Evolutionary conservation across 225 moss, liverwort and hornwort species (phyloP).

Genomic region (Polytrichum commune): DNA sequence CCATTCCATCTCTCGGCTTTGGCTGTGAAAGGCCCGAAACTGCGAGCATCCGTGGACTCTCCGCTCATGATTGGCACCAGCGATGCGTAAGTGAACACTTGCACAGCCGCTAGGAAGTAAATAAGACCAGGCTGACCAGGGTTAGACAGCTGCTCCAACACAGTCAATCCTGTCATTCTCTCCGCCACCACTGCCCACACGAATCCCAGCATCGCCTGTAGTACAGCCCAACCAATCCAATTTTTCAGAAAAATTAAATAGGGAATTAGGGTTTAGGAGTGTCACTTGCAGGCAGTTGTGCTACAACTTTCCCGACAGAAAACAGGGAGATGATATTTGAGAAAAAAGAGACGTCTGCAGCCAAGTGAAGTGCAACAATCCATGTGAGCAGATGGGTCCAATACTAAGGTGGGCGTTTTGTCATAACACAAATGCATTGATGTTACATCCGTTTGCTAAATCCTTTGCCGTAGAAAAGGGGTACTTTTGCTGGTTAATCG

Average conservation of each 20-base stretch:
- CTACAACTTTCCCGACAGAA: too few relatives aligned
- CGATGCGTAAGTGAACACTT: conserved; percentile 43
- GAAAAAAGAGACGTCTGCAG: neutral
- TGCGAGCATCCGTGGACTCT: conserved; percentile 43
- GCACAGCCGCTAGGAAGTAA: conserved; percentile 29
- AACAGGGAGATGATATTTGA: too few relatives aligned
- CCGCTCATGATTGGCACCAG: conserved; percentile 47
- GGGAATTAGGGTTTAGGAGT: too few relatives aligned
- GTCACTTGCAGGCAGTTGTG: too few relatives aligned
- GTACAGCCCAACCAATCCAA: too few relatives aligned
- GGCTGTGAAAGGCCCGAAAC: conserved; percentile 42
- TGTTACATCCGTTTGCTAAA: neutral
- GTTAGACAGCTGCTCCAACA: conserved; percentile 30
- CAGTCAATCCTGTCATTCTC: conserved; percentile 23
- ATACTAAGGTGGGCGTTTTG: too few relatives aligned
- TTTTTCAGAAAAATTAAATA: too few relatives aligned
- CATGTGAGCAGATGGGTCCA: too few relatives aligned
- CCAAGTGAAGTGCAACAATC: neutral
- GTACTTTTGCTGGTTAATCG: neutral
- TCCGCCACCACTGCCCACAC: conserved; percentile 27
- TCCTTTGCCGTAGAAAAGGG: neutral
- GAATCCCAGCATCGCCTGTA: conserved; percentile 28
- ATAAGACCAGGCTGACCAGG: conserved; percentile 19
- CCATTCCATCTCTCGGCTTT: conserved; percentile 46
- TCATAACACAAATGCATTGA: too few relatives aligned